Evolutionary conservation across 768 basidiomycete genomes (phyloP), one percentile per base, ranked within the genome.

Genomic region (Pulveroboletus sp.): DNA sequence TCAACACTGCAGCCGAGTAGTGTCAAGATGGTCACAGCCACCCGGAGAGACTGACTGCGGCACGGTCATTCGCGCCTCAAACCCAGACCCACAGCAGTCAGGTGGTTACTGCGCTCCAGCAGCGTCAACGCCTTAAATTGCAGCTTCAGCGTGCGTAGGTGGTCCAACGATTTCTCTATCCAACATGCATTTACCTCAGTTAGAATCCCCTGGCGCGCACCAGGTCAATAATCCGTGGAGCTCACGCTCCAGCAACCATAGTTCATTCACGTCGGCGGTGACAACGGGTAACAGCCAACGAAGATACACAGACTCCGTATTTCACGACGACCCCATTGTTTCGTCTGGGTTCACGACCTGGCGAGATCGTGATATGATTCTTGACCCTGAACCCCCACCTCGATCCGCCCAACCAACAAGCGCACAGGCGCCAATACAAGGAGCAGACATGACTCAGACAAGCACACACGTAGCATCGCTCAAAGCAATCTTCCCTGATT

Each of bases 401-500:
- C 53, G 26, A n/a, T 14, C 48, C 10, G n/a, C 39, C 35, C 39
- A 51, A n/a, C 46, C 36, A 4, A 6, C 36, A 8, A 45, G 13
- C 14, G 4, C 46, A 5, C 52, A 49, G n/a, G 15, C 41, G 11
- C 37, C 32, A 2, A 45, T 45, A 43, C 43, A 51, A 15, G 37
- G 3, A 5, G 33, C 42, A 5, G 39, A 50, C 21, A 30, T 27
- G 7, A 27, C 28, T 1, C 44, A 43, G 18, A n/a, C 55, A 9
- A 65, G 84, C 67, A 77, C 81, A 1, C 70, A 73, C n/a, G 66
- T 86, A 39, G 71, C 76, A 9, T 69, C 71, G 0, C 71, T 90
- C 41, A 78, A 76, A 40, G 77, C 75, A 8, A 83, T 90, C 76
- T 91, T 91, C 65, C 89, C 89, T 6, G 84, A 85, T 66, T 89